Conservation (phyloP, 805 yeast genomes). For the Starmerella asiatica region DNA sequence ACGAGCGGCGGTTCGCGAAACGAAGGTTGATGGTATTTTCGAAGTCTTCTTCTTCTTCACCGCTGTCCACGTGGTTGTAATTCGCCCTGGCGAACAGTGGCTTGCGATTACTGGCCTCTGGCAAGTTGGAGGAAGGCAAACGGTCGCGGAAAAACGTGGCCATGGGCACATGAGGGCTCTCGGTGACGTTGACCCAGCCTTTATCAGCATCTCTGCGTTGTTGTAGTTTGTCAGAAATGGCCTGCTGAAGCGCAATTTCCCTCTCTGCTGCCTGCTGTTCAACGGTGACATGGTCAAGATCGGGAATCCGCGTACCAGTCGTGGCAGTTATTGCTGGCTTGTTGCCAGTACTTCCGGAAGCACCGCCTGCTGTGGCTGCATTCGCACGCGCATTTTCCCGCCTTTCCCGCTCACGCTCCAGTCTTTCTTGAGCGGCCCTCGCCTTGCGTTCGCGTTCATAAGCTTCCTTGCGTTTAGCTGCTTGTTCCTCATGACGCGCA, state of each 20-base stretch:
- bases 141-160: constrained; percentile 44
- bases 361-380: constrained; percentile 25
- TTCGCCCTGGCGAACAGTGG: not conserved
- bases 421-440: constrained; percentile 15
- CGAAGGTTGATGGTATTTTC: not conserved
- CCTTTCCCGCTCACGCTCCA: constrained; percentile 15
- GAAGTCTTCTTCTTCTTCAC: not conserved
- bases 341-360: constrained; percentile 18
- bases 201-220: constrained; percentile 45
- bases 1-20: not conserved
- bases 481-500: constrained; percentile 37
- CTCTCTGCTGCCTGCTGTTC: constrained; percentile 60
- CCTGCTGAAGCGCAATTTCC: constrained; percentile 61
- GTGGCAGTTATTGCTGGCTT: constrained; percentile 13
- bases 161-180: constrained; percentile 71
- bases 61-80: too few relatives aligned
- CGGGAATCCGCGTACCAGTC: constrained; percentile 81
- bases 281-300: constrained; percentile 74
- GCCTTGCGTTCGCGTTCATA: constrained; percentile 16
- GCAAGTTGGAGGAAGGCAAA: not conserved
- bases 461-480: constrained; percentile 15
- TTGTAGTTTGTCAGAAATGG: constrained; percentile 69
- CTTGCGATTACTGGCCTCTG: not conserved
- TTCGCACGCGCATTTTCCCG: constrained; percentile 14
- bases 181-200: constrained; percentile 74